Conservation (phyloP, 768 basidiomycete species). For the Suillus bovinus region DNA sequence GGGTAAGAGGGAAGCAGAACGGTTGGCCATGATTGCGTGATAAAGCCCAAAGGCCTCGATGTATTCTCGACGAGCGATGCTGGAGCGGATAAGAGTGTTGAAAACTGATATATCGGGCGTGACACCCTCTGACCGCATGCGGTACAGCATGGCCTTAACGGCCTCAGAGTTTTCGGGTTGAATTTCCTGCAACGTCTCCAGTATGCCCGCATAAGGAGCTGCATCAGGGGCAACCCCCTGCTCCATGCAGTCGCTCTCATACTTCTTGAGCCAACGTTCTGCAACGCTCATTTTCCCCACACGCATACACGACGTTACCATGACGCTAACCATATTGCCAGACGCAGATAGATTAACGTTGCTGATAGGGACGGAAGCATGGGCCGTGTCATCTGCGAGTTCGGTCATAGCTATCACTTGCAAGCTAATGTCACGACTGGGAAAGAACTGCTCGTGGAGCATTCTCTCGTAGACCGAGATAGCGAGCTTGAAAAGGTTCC, state of each 20-base stretch:
- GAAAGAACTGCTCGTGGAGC: slow-evolving; percentile 39
- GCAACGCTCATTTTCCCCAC: slow-evolving; percentile 33
- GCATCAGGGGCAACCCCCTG: slow-evolving; percentile 16
- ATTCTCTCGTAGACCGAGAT: slow-evolving; percentile 43
- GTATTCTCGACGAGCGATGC: slow-evolving; percentile 34
- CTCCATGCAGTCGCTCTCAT: slow-evolving; percentile 24
- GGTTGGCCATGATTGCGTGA: slow-evolving; percentile 35
- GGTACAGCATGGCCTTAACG: slow-evolving; percentile 37
- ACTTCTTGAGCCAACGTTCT: slow-evolving; percentile 28
- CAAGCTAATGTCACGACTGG: slow-evolving; percentile 39
- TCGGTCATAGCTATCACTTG: slow-evolving; percentile 16
- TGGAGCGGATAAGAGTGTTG: slow-evolving; percentile 48
- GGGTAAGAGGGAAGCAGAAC: slow-evolving; percentile 28
- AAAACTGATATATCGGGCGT: slow-evolving; percentile 42
- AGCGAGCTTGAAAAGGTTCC: slow-evolving; percentile 39
- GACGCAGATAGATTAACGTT: slow-evolving; percentile 27
- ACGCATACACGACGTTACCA: slow-evolving; percentile 39
- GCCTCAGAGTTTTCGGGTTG: slow-evolving; percentile 30
- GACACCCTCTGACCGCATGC: slow-evolving; percentile 41
- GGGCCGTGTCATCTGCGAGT: slow-evolving; percentile 24
- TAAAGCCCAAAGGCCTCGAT: slow-evolving; percentile 46
- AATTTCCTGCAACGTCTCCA: slow-evolving; percentile 37
- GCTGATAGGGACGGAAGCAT: slow-evolving; percentile 21
- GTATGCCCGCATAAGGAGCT: slow-evolving; percentile 40
- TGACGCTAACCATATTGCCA: slow-evolving; percentile 34